Evolutionary conservation across 768 basidiomycete species (phyloP).

Genomic region (Holtermannia corniformis): DNA sequence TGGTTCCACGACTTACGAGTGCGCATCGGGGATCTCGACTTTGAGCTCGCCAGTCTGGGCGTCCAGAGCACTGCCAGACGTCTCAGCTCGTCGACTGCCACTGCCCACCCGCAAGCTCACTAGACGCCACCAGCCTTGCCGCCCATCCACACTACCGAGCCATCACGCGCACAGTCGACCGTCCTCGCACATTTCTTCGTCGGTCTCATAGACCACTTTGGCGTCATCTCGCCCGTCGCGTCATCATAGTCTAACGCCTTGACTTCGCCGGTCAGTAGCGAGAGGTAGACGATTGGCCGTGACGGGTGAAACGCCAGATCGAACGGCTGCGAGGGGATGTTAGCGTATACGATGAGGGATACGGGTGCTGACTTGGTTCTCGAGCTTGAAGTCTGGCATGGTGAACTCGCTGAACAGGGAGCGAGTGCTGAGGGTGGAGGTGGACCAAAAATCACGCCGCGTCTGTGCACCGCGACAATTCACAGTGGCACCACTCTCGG

Average conservation of each 20-base stretch:
- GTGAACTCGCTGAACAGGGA: too few relatives aligned
- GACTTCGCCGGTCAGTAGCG: conserved; percentile 68
- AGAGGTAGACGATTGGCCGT: conserved; percentile 56
- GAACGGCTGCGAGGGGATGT: conserved; percentile 73
- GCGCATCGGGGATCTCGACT: conserved; percentile 28
- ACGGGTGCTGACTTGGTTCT: conserved; percentile 30
- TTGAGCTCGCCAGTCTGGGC: conserved; percentile 20
- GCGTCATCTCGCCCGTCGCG: conserved; percentile 38
- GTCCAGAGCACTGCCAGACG: conserved; percentile 35
- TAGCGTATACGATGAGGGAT: conserved; percentile 13
- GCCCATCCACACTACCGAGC: conserved; percentile 60
- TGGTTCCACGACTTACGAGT: conserved; percentile 34
- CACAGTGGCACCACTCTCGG: too few relatives aligned
- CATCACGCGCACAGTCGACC: conserved; percentile 59
- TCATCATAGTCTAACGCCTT: conserved; percentile 74
- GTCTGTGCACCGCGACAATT: too few relatives aligned
- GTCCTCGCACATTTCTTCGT: conserved; percentile 77
- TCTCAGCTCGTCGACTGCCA: conserved; percentile 48
- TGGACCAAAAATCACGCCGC: too few relatives aligned
- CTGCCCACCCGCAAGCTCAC: conserved; percentile 47
- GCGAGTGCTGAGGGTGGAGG: too few relatives aligned
- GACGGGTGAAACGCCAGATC: conserved; percentile 81
- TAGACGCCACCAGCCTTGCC: conserved; percentile 72
- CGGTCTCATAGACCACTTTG: conserved; percentile 55
- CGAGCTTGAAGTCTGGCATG: conserved; percentile 39